Conservation (phyloP, 805 yeast species). For the Pichia insulana region DNA sequence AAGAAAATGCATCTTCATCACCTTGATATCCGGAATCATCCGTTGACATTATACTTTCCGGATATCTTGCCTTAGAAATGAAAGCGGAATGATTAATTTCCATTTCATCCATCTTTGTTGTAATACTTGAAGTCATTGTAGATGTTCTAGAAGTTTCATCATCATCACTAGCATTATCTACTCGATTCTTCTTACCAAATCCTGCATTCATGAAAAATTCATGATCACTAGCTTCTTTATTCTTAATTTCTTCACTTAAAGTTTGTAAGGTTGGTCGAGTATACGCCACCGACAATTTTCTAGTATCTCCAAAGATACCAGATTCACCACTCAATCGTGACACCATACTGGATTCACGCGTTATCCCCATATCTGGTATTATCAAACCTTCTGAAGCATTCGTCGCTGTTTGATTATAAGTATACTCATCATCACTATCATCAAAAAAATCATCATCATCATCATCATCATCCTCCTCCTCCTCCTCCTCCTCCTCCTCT, state of each 20-base stretch:
- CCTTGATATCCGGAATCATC: conserved; percentile 4
- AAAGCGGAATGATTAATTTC: conserved; percentile 6
- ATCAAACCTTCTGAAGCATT: conserved; percentile 2
- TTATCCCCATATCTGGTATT: conserved; percentile 10
- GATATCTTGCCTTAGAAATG: conserved; percentile 9
- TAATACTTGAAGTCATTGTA: conserved; percentile 3
- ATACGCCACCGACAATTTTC: conserved; percentile 2
- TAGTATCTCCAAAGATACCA: conserved; percentile 7
- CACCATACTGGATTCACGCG: conserved; percentile 12
- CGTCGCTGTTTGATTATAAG: not conserved
- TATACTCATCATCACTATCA: conserved; percentile 5
- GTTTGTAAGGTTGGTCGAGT: conserved; percentile 4
- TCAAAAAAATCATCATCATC: conserved; percentile 2
- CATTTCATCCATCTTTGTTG: not conserved
- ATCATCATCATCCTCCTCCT: not conserved
- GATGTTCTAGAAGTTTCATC: conserved; percentile 1
- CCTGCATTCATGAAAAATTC: not conserved
- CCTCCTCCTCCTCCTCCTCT: not conserved
- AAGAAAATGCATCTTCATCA: conserved; percentile 16
- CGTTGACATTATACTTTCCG: conserved; percentile 9
- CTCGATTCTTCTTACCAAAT: not conserved
- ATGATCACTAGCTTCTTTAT: conserved; percentile 1
- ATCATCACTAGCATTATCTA: not conserved
- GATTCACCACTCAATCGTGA: conserved; percentile 11
- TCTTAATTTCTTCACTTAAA: conserved; percentile 5